Evolutionary conservation across 345 rosid species (phyloP).

Genomic region (Combretum micranthum): DNA sequence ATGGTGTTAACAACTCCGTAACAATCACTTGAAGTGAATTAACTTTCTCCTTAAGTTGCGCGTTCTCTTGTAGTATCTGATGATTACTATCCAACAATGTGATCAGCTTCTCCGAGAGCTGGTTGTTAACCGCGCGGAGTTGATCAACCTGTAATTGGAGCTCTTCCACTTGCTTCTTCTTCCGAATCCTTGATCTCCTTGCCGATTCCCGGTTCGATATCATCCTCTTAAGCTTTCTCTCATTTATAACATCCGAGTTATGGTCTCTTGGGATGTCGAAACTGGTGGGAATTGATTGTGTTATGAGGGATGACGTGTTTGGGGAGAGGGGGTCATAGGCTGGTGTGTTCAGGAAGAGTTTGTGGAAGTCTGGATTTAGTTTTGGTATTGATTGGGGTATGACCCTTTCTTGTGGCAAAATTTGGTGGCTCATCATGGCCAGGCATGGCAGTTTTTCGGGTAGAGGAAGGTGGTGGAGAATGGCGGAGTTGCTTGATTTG

Average conservation of each 20-base stretch:
- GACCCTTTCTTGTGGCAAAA: neutral
- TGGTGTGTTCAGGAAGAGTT: too few relatives aligned
- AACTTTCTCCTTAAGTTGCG: constrained; percentile 61
- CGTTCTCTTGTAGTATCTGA: constrained; percentile 61
- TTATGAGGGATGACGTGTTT: constrained; percentile 13
- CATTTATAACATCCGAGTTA: constrained; percentile 21
- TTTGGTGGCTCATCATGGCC: neutral
- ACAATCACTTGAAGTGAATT: constrained; percentile 52
- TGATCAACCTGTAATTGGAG: constrained; percentile 61
- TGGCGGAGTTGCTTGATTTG: neutral
- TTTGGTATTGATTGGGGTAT: neutral
- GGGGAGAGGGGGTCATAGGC: constrained; percentile 11
- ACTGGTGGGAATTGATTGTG: neutral
- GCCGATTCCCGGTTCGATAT: constrained; percentile 80
- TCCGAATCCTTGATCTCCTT: constrained; percentile 57
- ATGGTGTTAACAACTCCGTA: constrained; percentile 42
- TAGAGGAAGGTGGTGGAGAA: neutral
- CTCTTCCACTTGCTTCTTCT: constrained; percentile 73
- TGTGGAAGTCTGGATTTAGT: neutral
- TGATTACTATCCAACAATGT: constrained; percentile 58
- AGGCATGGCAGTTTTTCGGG: constrained; percentile 1
- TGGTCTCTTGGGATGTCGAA: constrained; percentile 23
- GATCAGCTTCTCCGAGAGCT: constrained; percentile 63
- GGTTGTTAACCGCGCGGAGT: constrained; percentile 43
- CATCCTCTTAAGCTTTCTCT: constrained; percentile 58